These are phyloP conservation scores for Calocybe gangraenosa DNA, from an alignment of 768 basidiomycete genomes.

Conservation along the genomic window DNA sequence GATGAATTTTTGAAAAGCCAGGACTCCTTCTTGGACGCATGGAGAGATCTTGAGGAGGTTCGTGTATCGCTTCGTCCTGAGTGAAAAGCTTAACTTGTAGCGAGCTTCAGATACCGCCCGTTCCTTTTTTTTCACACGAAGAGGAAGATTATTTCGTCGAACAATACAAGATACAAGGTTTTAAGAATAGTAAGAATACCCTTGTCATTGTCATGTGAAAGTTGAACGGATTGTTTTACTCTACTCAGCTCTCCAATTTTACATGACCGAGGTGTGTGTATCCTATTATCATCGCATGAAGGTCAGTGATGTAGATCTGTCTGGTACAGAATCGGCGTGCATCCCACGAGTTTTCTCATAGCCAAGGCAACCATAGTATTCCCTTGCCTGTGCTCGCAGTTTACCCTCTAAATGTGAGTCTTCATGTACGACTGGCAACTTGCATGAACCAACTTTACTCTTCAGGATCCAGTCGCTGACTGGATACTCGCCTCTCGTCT, in stretches of 20 bases:
- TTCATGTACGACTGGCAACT: neutral
- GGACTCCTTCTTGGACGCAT: slow-evolving; percentile 50
- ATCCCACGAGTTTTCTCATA: slow-evolving; percentile 35
- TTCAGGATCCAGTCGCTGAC: slow-evolving; percentile 46
- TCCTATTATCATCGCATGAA: neutral
- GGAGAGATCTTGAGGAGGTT: slow-evolving; percentile 41
- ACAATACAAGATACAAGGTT: slow-evolving; percentile 54
- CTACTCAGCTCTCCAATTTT: slow-evolving; percentile 62
- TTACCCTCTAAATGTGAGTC: slow-evolving; percentile 32
- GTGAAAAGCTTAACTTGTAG: neutral
- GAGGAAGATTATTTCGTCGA: slow-evolving; percentile 74
- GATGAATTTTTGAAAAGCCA: slow-evolving; percentile 45
- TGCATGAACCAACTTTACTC: neutral
- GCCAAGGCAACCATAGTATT: slow-evolving; percentile 44
- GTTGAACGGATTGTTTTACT: neutral
- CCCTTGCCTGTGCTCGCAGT: slow-evolving; percentile 39
- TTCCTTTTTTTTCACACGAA: slow-evolving; percentile 53
- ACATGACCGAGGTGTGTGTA: slow-evolving; percentile 44
- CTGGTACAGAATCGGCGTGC: slow-evolving; percentile 33
- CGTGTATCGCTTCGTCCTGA: neutral
- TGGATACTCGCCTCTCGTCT: slow-evolving; percentile 30
- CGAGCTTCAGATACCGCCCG: slow-evolving; percentile 47
- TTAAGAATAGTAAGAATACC: slow-evolving; percentile 48
- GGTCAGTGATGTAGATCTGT: neutral
- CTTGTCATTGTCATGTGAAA: slow-evolving; percentile 3